These are phyloP conservation scores for Amanita jacksonii DNA, from an alignment of 768 basidiomycete species.

Conservation along the genomic window DNA sequence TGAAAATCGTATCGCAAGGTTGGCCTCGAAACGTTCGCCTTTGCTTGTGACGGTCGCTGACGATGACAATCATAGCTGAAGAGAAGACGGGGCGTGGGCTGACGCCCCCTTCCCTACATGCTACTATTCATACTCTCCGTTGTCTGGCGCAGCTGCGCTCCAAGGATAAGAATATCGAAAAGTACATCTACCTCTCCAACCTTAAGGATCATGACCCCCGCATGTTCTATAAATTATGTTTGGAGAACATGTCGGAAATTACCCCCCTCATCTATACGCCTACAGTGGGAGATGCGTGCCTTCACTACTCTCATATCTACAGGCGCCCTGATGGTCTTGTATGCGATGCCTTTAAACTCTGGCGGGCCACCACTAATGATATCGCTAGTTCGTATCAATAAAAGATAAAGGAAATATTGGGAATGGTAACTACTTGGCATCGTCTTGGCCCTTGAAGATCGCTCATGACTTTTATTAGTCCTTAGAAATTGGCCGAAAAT, in stretches of 20 bases:
- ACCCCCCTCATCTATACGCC: conserved; percentile 87
- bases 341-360: conserved; percentile 14
- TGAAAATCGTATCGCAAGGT: conserved; percentile 54
- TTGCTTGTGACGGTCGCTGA: conserved; percentile 9
- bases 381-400: conserved; percentile 59
- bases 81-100: conserved; percentile 42
- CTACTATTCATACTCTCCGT: conserved; percentile 43
- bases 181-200: conserved; percentile 76
- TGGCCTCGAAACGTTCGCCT: conserved; percentile 19
- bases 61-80: conserved; percentile 22
- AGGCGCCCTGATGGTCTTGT: conserved; percentile 68
- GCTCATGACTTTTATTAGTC: conserved; percentile 35
- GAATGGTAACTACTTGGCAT: conserved; percentile 22
- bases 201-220: conserved; percentile 63
- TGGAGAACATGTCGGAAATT: conserved; percentile 60
- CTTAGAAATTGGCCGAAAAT: conserved; percentile 64
- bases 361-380: conserved; percentile 10
- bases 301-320: conserved; percentile 75
- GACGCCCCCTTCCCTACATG: conserved; percentile 49
- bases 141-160: conserved; percentile 64
- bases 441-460: no score
- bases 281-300: conserved; percentile 84
- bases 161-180: conserved; percentile 67
- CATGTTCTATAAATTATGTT: conserved; percentile 73
- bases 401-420: conserved; percentile 78